These are phyloP conservation scores for Encephalitozoon hellem DNA, from an alignment of 371 early-diverging fungal genomes.

Conservation along the genomic window DNA sequence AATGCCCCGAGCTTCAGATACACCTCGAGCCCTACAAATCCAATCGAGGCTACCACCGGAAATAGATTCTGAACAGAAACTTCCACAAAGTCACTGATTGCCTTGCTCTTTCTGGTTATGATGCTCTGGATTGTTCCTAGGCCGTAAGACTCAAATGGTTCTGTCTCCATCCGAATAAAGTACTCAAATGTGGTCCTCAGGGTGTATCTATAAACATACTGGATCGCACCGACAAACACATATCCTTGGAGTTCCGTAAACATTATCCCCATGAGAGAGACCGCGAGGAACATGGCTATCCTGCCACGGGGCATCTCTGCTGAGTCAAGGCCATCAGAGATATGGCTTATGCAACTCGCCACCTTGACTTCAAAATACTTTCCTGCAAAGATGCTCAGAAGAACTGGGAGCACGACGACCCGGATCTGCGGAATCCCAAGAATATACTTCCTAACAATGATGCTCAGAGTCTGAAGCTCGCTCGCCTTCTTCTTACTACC, in stretches of 20 bases:
- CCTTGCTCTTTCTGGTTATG: conserved; percentile 51
- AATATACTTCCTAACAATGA: conserved; percentile 16
- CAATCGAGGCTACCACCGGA: conserved; percentile 8
- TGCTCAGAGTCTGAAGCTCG: background rate
- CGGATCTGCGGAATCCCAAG: conserved; percentile 1
- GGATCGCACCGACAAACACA: conserved; percentile 43
- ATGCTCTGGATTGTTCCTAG: conserved; percentile 51
- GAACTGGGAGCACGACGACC: conserved; percentile 10
- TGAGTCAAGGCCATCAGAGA: background rate
- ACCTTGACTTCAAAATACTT: conserved; percentile 23
- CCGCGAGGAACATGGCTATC: conserved; percentile 4
- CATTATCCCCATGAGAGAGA: background rate
- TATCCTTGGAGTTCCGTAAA: conserved; percentile 42
- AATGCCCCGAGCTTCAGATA: conserved; percentile 16
- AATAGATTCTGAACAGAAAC: conserved; percentile 48
- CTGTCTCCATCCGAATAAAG: conserved; percentile 37
- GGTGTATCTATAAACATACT: conserved; percentile 39
- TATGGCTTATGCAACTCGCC: background rate
- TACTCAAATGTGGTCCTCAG: conserved; percentile 32
- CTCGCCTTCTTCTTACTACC: background rate
- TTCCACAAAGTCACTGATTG: conserved; percentile 55
- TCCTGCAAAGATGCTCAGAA: conserved; percentile 11
- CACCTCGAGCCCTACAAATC: background rate
- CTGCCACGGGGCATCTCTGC: background rate
- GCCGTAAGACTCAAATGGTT: conserved; percentile 29